phyloP scores from a whole-genome alignment of 1,139 yeast species.

The Candida anutae region DNA sequence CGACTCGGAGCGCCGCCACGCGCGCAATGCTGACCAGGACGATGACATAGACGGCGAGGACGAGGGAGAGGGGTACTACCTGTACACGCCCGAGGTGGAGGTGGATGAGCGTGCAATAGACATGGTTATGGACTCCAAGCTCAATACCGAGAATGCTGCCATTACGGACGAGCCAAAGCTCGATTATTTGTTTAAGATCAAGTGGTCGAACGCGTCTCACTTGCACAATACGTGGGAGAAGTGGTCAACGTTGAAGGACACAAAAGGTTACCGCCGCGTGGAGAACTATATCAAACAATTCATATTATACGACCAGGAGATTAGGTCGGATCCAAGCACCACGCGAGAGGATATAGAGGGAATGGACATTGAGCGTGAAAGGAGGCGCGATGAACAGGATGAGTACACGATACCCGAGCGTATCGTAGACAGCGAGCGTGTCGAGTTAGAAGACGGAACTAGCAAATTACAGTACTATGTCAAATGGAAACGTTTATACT shows the following conservation, averaged over 20 bases:
- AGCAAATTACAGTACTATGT: constrained; percentile 74
- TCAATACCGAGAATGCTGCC: constrained; percentile 25
- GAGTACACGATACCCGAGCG: constrained; percentile 86
- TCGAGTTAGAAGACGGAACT: constrained; percentile 45
- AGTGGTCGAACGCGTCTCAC: constrained; percentile 87
- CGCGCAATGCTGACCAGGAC: constrained; percentile 30
- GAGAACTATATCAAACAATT: constrained; percentile 85
- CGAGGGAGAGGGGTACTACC: constrained; percentile 14
- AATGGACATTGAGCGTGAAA: constrained; percentile 84
- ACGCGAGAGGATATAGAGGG: constrained; percentile 88
- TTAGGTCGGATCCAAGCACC: constrained; percentile 70
- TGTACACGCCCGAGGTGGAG: constrained; percentile 19
- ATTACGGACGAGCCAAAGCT: constrained; percentile 47
- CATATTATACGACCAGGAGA: constrained; percentile 64
- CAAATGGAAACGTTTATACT: constrained; percentile 89
- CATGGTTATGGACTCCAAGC: constrained; percentile 46
- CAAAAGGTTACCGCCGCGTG: constrained; percentile 74
- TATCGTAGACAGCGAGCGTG: constrained; percentile 79
- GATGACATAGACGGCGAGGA: constrained; percentile 9
- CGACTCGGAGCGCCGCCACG: constrained; percentile 40
- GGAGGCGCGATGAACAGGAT: constrained; percentile 73
- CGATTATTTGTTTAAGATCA: constrained; percentile 59
- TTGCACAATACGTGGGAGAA: constrained; percentile 94
- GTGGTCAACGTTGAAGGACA: constrained; percentile 46
- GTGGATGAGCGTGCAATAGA: constrained; percentile 39